A percentile compares a stretch with the other conserved stretches of the same genome.
Evolutionary conservation across 176 grass and related monocot genomes (phyloP).

Genomic region (Oryza brachyantha): DNA sequence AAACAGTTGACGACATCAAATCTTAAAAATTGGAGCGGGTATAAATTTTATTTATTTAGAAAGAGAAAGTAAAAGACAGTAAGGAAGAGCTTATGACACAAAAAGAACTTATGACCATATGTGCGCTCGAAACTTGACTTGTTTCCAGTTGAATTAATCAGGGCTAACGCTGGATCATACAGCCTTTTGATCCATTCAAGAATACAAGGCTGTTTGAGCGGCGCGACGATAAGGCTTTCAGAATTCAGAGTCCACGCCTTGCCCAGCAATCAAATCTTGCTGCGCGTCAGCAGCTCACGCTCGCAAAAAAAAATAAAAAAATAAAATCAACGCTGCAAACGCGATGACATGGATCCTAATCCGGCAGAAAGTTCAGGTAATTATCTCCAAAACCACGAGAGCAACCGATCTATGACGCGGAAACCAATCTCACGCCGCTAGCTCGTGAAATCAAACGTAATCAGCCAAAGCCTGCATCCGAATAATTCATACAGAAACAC

Average conservation of each 20-base stretch:
- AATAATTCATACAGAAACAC: not conserved
- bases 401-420: not conserved
- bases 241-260: constrained; percentile 31
- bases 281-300: constrained; percentile 14
- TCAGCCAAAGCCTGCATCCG: not conserved
- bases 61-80: no score
- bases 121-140: not conserved
- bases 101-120: not conserved
- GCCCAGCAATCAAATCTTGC: constrained; percentile 26
- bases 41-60: no score
- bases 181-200: not conserved
- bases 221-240: not conserved
- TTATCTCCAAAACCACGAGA: not conserved
- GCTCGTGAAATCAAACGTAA: not conserved
- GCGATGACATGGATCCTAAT: not conserved
- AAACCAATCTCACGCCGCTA: not conserved
- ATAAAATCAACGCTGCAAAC: not conserved
- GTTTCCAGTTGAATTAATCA: not conserved
- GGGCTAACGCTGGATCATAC: no score
- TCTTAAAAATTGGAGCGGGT: no score
- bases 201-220: not conserved
- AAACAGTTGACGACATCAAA: no score
- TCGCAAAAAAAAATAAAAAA: no score
- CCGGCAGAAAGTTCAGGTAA: not conserved
- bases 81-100: no score